Evolutionary conservation across 768 basidiomycete species (phyloP).

Genomic region (Daedaleopsis sinensis): DNA sequence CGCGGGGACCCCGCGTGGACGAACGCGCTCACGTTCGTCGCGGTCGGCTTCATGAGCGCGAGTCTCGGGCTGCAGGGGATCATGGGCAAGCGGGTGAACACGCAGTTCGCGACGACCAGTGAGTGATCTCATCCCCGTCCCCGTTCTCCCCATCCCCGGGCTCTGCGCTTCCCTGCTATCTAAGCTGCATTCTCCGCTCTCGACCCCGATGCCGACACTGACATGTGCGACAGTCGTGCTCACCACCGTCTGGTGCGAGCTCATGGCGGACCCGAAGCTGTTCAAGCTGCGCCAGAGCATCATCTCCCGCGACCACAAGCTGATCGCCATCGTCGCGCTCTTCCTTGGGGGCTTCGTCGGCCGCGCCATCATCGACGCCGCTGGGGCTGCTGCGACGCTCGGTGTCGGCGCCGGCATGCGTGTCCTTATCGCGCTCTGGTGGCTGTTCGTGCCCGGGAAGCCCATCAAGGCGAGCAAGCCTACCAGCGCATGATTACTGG

Average conservation of each 20-base stretch:
- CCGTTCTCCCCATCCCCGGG: background rate
- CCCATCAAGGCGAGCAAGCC: conserved; percentile 16
- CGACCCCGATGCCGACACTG: background rate
- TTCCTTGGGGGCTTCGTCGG: conserved; percentile 77
- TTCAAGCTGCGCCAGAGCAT: conserved; percentile 58
- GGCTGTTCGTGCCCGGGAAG: conserved; percentile 65
- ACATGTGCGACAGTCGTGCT: conserved; percentile 60
- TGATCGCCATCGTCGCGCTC: conserved; percentile 65
- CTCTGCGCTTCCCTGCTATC: background rate
- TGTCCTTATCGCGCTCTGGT: conserved; percentile 59
- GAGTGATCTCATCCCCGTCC: conserved; percentile 28
- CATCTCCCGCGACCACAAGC: conserved; percentile 68
- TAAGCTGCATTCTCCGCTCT: background rate
- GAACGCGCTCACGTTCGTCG: conserved; percentile 64
- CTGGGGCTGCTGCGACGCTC: conserved; percentile 67
- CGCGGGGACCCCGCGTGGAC: conserved; percentile 75
- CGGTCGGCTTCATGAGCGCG: conserved; percentile 80
- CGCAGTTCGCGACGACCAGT: conserved; percentile 81
- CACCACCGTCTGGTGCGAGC: conserved; percentile 88
- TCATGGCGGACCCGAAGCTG: conserved; percentile 79
- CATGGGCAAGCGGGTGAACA: conserved; percentile 78
- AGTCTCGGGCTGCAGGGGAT: conserved; percentile 85
- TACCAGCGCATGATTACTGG: background rate
- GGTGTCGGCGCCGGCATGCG: conserved; percentile 68
- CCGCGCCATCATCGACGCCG: conserved; percentile 57